Evolutionary conservation across 495 filamentous ascomycete genomes (phyloP), one percentile per base, ranked within the genome.

Genomic region (Pyrenula aspistea): DNA sequence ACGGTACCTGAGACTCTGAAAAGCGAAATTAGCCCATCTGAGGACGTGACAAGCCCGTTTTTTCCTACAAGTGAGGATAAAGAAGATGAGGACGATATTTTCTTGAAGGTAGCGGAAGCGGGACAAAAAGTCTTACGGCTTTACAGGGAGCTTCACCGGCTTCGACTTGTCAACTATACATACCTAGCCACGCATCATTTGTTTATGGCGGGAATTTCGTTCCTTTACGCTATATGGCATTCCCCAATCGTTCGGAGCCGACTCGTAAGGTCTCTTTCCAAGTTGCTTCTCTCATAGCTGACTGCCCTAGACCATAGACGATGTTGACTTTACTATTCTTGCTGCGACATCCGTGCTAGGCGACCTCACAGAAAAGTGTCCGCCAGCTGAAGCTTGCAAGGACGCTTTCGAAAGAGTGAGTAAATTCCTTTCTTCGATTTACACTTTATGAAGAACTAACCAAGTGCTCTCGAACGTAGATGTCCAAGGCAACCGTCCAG

Each of bases 171-270:
- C 23, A 97, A 95, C 66, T 95, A 96, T 63, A 96, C 92, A 0
- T 97, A 91, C 69, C 71, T 97, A 53, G 89, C 92, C n/a, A 96
- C 92, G 1, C 92, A 96, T 67, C 92, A 97, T 69, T 77, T 96
- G 19, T 97, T 97, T 69, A 95, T 96, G 88, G 91, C 92, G 19
- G 92, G 91, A 21, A 95, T 96, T 53, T 93, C 92, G 2, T 97
- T 96, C 67, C 79, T 97, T 2, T 97, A 95, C 66, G 90, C 93
- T 15, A 92, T 97, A 49, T 97, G 92, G 92, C 93, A 97, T 66
- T 96, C 92, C 8, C 82, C 88, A 36, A 77, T 87, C 51, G 92
- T 96, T 19, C 79, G 91, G 60, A 90, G 85, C 66, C 83, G 84
- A 42, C 72, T 96, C 65, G 88, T 91, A 79, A 72, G 86, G 70